phyloP scores from a whole-genome alignment of 306 rosid genomes.

The barrel medic (Medicago truncatula) region MtrunA17r5.0-ANR NC_053048.1:17869501-17870000 shows the following conservation, averaged over 20 bases:
- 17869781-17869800: slow-evolving; percentile 78
- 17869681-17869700: too few relatives aligned
- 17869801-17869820: slow-evolving; percentile 87
- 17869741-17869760: slow-evolving; percentile 28
- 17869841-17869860: slow-evolving; percentile 73
- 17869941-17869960: slow-evolving; percentile 24
- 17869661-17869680: too few relatives aligned
- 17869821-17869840: slow-evolving; percentile 76
- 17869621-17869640: too few relatives aligned
- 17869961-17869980: slow-evolving; percentile 7
- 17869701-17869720: too few relatives aligned
- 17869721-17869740: background rate
- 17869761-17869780: slow-evolving; percentile 63
- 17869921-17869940: background rate
- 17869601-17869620: too few relatives aligned
- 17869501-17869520: background rate
- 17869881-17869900: slow-evolving; percentile 33
- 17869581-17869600: too few relatives aligned
- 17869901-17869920: slow-evolving; percentile 9
- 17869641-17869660: too few relatives aligned
- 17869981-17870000: slow-evolving; percentile 24
- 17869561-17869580: too few relatives aligned
- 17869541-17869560: background rate
- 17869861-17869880: slow-evolving; percentile 84
- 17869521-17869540: background rate